Conservation (phyloP, 352 stramenopile species). For the Paralagenidium karlingii region DNA sequence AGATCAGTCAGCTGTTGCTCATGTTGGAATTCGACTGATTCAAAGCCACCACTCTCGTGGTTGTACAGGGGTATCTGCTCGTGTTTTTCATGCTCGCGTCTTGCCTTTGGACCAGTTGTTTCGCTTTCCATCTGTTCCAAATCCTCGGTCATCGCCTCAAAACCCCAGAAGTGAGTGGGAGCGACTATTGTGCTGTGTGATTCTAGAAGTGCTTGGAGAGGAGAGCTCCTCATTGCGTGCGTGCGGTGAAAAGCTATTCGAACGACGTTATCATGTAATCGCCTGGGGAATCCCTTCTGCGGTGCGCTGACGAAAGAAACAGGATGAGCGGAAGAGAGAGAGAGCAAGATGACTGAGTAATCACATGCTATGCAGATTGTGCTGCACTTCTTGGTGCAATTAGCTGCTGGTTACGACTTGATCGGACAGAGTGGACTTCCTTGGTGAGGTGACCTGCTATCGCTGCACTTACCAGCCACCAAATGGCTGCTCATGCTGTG, state of each 20-base stretch:
- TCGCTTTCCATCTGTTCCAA: slow-evolving; percentile 65
- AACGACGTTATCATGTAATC: slow-evolving; percentile 51
- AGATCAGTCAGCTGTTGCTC: no score
- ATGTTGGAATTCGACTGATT: neutral
- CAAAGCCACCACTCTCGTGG: no score
- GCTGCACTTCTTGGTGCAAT: slow-evolving; percentile 27
- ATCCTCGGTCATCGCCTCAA: slow-evolving; percentile 33
- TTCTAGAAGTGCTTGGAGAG: neutral
- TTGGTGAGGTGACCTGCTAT: no score
- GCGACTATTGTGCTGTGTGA: neutral
- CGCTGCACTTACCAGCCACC: no score
- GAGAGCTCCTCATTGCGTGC: no score
- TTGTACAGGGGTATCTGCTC: slow-evolving; percentile 34
- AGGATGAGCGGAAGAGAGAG: no score
- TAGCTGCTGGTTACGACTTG: slow-evolving; percentile 23
- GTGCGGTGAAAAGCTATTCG: slow-evolving; percentile 49
- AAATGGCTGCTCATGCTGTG: no score
- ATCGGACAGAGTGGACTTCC: slow-evolving; percentile 47
- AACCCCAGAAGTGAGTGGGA: slow-evolving; percentile 16
- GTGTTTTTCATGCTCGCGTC: slow-evolving; percentile 60
- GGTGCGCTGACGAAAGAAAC: no score
- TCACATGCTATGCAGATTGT: slow-evolving; percentile 27
- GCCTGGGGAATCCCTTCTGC: slow-evolving; percentile 41
- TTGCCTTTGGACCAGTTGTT: slow-evolving; percentile 59
- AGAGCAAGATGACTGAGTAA: no score